phyloP scores from a whole-genome alignment of 2,329 filamentous ascomycete species.

The Epichloe hybrida region DNA sequence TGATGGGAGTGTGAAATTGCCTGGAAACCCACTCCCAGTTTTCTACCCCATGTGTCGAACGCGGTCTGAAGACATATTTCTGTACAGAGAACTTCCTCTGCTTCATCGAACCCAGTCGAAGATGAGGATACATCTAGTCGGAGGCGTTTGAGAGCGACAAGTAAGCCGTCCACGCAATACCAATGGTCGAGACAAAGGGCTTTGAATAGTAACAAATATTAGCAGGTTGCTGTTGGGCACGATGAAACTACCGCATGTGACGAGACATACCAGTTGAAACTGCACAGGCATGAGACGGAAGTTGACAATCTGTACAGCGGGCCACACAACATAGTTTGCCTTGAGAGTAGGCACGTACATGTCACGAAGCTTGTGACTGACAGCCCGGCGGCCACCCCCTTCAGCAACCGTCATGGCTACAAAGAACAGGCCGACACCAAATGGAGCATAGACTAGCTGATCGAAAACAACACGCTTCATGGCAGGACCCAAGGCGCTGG shows the following conservation, averaged over 20 bases:
- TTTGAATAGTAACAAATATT: conserved; percentile 22
- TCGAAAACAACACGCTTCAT: conserved; percentile 87
- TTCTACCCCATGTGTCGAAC: neutral
- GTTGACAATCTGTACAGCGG: conserved; percentile 89
- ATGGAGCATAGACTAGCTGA: conserved; percentile 83
- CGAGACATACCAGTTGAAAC: conserved; percentile 71
- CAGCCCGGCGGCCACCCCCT: conserved; percentile 75
- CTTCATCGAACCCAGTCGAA: neutral
- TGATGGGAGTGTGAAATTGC: too few relatives aligned
- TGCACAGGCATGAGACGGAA: conserved; percentile 91
- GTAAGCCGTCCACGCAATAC: conserved; percentile 97
- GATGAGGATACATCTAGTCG: conserved; percentile 38
- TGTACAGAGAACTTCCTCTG: neutral
- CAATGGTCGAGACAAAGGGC: conserved; percentile 91
- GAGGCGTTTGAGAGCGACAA: conserved; percentile 82
- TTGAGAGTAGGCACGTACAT: conserved; percentile 91
- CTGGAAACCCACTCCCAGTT: neutral
- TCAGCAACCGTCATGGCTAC: conserved; percentile 93
- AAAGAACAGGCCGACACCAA: conserved; percentile 81
- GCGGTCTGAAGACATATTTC: neutral
- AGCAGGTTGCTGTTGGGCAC: conserved; percentile 5
- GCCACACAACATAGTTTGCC: conserved; percentile 93
- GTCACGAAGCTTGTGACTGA: conserved; percentile 76
- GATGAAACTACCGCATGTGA: conserved; percentile 11
- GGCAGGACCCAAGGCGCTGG: conserved; percentile 58